These are phyloP conservation scores for Aspergillus oerlinghausenensis DNA, from an alignment of 2,329 filamentous ascomycete genomes.

Conservation along the genomic window DNA sequence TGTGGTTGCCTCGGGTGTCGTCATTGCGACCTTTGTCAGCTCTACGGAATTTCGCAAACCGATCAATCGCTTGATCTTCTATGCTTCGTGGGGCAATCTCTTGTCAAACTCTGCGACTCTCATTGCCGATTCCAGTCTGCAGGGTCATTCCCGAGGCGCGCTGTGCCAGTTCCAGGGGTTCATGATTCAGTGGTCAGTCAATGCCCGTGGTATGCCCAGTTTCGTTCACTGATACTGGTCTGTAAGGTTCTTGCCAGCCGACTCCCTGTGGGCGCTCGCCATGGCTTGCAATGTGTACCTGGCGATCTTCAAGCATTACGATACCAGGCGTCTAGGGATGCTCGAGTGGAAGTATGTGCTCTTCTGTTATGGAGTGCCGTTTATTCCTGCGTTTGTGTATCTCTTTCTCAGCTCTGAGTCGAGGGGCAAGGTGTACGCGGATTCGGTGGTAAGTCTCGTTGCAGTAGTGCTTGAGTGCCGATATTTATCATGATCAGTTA, in stretches of 20 bases:
- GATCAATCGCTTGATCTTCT: constrained; percentile 76
- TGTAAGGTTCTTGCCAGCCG: constrained; percentile 65
- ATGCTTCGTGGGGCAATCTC: constrained; percentile 72
- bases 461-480: constrained; percentile 17
- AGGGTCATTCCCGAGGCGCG: constrained; percentile 43
- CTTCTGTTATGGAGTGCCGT: constrained; percentile 65
- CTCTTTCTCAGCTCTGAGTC: constrained; percentile 53
- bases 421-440: constrained; percentile 60
- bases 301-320: constrained; percentile 68
- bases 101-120: constrained; percentile 68
- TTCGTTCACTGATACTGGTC: neutral
- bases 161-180: constrained; percentile 71
- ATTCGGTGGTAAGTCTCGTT: constrained; percentile 49
- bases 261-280: constrained; percentile 67
- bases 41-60: constrained; percentile 19
- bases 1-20: constrained; percentile 13
- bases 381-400: constrained; percentile 61
- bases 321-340: constrained; percentile 54
- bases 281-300: constrained; percentile 78
- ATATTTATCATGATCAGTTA: neutral
- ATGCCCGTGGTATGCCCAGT: neutral
- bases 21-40: constrained; percentile 17
- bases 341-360: constrained; percentile 66
- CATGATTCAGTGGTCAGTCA: constrained; percentile 68
- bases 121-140: constrained; percentile 58